Base-by-base conservation (phyloP, 2,329 filamentous ascomycete genomes). In the Botryotinia calthae region DNA sequence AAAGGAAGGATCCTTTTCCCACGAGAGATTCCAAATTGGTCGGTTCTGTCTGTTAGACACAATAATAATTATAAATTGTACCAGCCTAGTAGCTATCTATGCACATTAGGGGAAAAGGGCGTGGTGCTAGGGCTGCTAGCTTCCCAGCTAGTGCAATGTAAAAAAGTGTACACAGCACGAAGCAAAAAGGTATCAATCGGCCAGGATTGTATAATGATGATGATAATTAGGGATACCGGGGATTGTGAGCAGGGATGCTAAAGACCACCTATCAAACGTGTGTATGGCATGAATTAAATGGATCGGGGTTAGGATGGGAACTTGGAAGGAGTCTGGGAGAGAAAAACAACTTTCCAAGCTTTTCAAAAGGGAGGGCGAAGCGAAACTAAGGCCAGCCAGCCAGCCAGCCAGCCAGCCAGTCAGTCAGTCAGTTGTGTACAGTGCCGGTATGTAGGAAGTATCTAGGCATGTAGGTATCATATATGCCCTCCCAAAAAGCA, bases 1-100 rank as follows among this genome's bases (percentile, higher is more conserved):
- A 56, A 56, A 56, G 51, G 51, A 56, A 56, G 51, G n/a, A 56
- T 56, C 51, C 48, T 34, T 31, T 51, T 51, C 14, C 44, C 37
- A 66, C 44, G 34, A 51, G 28, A 65, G 44, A 66, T 66, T 51
- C 22, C 63, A 54, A 54, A 37, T 67, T 67, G 28, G 64, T 54
- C 64, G 34, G 34, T 34, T 7, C 4, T 66, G 42, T 18, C 42
- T 61, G 25, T 18, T n/a, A 25, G 58, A 37, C 63, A 51, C 44
- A 51, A 37, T 37, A 37, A 48, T 48, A 12, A 46, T 37, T 34
- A 58, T 28, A 28, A 22, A 59, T 20, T 6, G 6, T 12, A 10
- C 28, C 48, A 54, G 12, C 12, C 48, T 54, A 54, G 48, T 16
- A 54, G 25, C 48, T n/a, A 54, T 25, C 48, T n/a, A 40, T 61